Evolutionary conservation across 768 basidiomycete genomes (phyloP).

Genomic region (Kwoniella sp.): DNA sequence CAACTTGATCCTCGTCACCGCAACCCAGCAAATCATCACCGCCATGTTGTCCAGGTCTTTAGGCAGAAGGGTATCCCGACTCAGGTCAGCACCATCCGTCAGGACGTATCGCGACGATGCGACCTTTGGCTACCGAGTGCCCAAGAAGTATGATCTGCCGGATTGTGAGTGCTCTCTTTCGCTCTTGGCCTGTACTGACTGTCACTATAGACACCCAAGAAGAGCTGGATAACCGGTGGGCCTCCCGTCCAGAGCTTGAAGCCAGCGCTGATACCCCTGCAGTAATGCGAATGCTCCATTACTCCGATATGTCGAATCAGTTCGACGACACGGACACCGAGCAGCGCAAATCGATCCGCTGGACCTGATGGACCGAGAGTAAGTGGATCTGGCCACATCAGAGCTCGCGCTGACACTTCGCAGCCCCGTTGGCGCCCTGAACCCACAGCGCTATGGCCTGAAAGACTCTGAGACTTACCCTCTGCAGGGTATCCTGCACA

Average conservation of each 20-base stretch:
- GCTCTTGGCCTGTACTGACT: background rate
- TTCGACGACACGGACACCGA: slow-evolving; percentile 55
- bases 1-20: no score
- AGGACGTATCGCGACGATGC: slow-evolving; percentile 33
- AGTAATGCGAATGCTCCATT: slow-evolving; percentile 69
- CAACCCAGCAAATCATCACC: no score
- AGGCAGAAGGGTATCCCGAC: no score
- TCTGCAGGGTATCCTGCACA: slow-evolving; percentile 66
- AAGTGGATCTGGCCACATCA: slow-evolving; percentile 55
- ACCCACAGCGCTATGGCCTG: slow-evolving; percentile 73
- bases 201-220: slow-evolving; percentile 21
- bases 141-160: slow-evolving; percentile 23
- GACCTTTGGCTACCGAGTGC: slow-evolving; percentile 34
- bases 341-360: slow-evolving; percentile 67
- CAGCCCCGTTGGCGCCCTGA: slow-evolving; percentile 56
- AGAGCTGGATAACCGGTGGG: slow-evolving; percentile 35
- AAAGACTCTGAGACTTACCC: slow-evolving; percentile 60
- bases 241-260: no score
- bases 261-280: slow-evolving; percentile 64
- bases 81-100: no score
- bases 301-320: slow-evolving; percentile 80
- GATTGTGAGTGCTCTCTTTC: slow-evolving; percentile 24
- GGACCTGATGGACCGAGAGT: slow-evolving; percentile 78
- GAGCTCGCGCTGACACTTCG: background rate
- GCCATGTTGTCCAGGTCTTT: no score